Conservation (phyloP, 2,329 filamentous ascomycete species). For the Moelleriella libera region DNA sequence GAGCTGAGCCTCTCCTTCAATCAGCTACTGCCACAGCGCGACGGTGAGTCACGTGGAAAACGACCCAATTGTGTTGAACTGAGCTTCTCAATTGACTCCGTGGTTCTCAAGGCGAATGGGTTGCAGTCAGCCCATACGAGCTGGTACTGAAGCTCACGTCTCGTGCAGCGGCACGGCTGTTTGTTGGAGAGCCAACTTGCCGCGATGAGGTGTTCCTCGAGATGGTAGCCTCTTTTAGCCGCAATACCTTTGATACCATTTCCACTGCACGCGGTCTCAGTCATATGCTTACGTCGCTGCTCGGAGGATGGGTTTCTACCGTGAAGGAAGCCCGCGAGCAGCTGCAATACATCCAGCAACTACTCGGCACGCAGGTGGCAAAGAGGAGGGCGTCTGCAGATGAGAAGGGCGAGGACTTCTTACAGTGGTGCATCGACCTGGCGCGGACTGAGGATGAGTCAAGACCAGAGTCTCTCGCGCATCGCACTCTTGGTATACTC, state of each 20-base stretch:
- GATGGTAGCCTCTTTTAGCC: conserved; percentile 5
- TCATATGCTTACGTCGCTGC: not conserved
- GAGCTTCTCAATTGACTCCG: not conserved
- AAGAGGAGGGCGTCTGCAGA: conserved; percentile 1
- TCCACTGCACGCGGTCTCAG: conserved; percentile 5
- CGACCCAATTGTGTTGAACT: no score
- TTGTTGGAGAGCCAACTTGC: conserved; percentile 6
- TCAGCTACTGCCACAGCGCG: conserved; percentile 1
- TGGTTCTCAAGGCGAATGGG: conserved; percentile 1
- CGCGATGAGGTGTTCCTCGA: conserved; percentile 6
- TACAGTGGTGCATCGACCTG: conserved; percentile 7
- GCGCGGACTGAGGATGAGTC: conserved; percentile 5
- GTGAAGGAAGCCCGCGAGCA: conserved; percentile 4
- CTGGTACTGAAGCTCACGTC: conserved; percentile 5
- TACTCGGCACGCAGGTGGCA: conserved; percentile 4
- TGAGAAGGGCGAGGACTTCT: conserved; percentile 6
- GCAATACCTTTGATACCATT: conserved; percentile 6
- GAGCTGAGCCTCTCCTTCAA: conserved; percentile 5
- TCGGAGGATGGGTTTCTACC: conserved; percentile 2
- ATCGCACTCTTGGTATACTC: conserved; percentile 7
- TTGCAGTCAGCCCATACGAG: conserved; percentile 4
- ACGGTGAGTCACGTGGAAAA: not conserved
- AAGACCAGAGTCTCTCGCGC: conserved; percentile 2
- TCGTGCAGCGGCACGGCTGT: conserved; percentile 6
- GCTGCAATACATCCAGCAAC: conserved; percentile 5